These are phyloP conservation scores for Hanseniaspora hatyaiensis DNA, from an alignment of 805 yeast species.

Conservation along the genomic window DNA sequence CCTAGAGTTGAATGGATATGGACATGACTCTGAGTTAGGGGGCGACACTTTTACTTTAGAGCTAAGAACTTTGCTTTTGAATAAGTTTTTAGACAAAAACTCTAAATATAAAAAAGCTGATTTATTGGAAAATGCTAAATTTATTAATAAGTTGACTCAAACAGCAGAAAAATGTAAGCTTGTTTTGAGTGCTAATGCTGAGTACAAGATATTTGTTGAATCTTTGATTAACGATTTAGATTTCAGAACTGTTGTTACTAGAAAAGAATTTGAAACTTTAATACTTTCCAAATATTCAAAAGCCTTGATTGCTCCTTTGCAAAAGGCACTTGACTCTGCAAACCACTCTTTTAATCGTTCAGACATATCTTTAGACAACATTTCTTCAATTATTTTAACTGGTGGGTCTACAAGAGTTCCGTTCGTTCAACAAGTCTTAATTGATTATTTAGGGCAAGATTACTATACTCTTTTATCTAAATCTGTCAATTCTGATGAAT, in stretches of 20 bases:
- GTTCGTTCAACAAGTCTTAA: slow-evolving; percentile 55
- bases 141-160: slow-evolving; percentile 58
- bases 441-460: slow-evolving; percentile 40
- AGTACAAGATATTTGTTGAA: slow-evolving; percentile 67
- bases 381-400: slow-evolving; percentile 60
- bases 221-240: slow-evolving; percentile 63
- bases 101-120: slow-evolving; percentile 17
- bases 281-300: slow-evolving; percentile 22
- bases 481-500: slow-evolving; percentile 90
- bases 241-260: slow-evolving; percentile 51
- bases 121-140: slow-evolving; percentile 38
- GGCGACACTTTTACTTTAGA: slow-evolving; percentile 64
- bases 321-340: slow-evolving; percentile 46
- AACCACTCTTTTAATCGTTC: slow-evolving; percentile 35
- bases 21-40: slow-evolving; percentile 55
- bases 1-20: slow-evolving; percentile 63
- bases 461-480: slow-evolving; percentile 45
- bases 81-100: slow-evolving; percentile 38
- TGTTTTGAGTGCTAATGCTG: slow-evolving; percentile 77
- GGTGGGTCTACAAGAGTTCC: slow-evolving; percentile 94
- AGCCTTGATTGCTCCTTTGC: slow-evolving; percentile 32
- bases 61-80: slow-evolving; percentile 48
- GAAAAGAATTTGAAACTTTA: slow-evolving; percentile 62
- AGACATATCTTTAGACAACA: slow-evolving; percentile 26
- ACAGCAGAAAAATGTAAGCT: slow-evolving; percentile 83